phyloP scores from a whole-genome alignment of 345 rosid genomes.

The sweet orange (Citrus sinensis) region DNA sequence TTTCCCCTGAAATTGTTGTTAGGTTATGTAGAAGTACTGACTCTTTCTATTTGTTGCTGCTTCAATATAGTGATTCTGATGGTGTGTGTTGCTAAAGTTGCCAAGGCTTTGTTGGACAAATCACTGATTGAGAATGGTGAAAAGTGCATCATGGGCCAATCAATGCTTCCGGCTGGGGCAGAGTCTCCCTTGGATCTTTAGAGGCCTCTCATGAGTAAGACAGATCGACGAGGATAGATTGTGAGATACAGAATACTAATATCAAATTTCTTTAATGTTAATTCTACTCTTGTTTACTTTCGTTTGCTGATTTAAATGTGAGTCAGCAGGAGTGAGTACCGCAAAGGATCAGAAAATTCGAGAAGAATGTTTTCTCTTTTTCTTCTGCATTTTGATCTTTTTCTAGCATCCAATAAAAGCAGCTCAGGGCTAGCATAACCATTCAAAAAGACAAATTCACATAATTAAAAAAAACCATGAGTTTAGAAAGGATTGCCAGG shows the following conservation, averaged over 20 bases:
- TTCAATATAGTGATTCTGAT: conserved; percentile 29
- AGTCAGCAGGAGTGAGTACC: neutral
- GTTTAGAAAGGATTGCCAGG: neutral
- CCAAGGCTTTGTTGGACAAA: conserved; percentile 43
- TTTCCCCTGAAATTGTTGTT: neutral
- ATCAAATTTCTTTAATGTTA: conserved; percentile 2
- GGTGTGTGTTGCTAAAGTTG: conserved; percentile 38
- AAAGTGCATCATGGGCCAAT: neutral
- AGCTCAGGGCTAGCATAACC: no score
- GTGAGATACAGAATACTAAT: neutral
- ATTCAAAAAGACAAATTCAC: neutral
- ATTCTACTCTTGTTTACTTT: neutral
- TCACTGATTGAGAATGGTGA: conserved; percentile 40
- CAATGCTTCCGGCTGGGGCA: conserved; percentile 17
- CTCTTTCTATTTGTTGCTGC: neutral
- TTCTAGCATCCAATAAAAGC: no score
- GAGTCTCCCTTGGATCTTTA: conserved; percentile 24
- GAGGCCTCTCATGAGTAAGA: conserved; percentile 27
- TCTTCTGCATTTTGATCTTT: neutral
- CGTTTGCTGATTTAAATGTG: neutral
- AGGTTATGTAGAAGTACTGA: neutral
- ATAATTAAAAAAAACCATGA: neutral
- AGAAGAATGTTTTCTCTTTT: neutral
- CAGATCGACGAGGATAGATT: conserved; percentile 20
- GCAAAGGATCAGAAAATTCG: neutral